These are phyloP conservation scores for Ehretia macrophylla DNA, from an alignment of 257 asterid species.

Conservation along the genomic window DNA sequence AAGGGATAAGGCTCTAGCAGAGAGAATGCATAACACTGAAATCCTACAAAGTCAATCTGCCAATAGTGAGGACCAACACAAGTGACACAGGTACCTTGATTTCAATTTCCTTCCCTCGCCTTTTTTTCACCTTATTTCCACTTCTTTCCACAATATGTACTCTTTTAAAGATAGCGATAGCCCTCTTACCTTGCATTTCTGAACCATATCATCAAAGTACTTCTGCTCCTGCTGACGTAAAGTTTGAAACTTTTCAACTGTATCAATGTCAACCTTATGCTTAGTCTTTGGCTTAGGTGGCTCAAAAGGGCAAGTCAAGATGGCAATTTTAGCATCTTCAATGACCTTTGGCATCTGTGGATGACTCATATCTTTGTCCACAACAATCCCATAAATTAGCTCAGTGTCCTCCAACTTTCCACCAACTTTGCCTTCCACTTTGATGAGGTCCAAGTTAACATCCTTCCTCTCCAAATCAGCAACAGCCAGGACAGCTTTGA, in stretches of 20 bases:
- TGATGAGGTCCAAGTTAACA: conserved; percentile 89
- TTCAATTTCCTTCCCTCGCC: no score
- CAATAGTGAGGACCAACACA: no score
- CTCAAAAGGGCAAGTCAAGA: conserved; percentile 93
- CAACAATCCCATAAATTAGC: conserved; percentile 76
- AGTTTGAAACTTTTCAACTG: conserved; percentile 83
- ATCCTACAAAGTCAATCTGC: no score
- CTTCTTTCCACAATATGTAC: no score
- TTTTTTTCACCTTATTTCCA: neutral
- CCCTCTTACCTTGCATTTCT: conserved; percentile 92
- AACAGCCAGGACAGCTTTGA: conserved; percentile 92
- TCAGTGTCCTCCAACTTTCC: conserved; percentile 98
- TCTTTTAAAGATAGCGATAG: no score
- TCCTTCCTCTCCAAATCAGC: conserved; percentile 98
- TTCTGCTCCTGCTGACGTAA: conserved; percentile 82
- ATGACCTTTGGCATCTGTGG: conserved; percentile 98
- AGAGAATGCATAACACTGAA: no score
- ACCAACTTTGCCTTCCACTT: conserved; percentile 96
- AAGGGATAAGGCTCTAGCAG: no score
- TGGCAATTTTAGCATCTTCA: conserved; percentile 86
- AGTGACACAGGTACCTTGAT: no score
- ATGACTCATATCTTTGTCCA: conserved; percentile 97
- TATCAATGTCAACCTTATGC: conserved; percentile 95
- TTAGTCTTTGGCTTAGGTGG: conserved; percentile 99
- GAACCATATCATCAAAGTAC: conserved; percentile 95